phyloP scores from a whole-genome alignment of 176 grass and related monocot genomes.

The Eleusine coracana region DNA sequence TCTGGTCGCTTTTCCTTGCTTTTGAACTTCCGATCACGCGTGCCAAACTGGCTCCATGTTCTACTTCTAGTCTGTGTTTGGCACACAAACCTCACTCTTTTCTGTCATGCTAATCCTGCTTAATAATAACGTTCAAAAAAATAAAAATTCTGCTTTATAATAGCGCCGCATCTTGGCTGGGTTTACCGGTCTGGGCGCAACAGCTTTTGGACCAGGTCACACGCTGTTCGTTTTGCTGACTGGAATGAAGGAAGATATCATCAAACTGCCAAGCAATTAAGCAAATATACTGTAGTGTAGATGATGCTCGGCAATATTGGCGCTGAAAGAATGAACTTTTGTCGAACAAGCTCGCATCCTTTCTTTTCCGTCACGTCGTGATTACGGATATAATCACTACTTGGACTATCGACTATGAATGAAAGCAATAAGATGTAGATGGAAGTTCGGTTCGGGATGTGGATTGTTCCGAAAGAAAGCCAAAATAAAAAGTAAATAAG shows the following conservation, averaged over 20 bases:
- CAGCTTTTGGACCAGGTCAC: background rate
- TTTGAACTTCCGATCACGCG: background rate
- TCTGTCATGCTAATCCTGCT: background rate
- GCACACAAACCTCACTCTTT: background rate
- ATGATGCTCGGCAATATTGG: background rate
- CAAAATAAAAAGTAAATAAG: background rate
- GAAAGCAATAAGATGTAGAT: background rate
- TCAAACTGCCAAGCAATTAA: background rate
- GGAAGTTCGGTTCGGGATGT: background rate
- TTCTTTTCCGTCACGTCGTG: background rate
- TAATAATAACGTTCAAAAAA: too few relatives aligned
- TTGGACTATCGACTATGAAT: too few relatives aligned
- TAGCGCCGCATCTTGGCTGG: too few relatives aligned
- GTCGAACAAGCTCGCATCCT: background rate
- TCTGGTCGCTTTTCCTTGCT: background rate
- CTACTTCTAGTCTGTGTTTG: background rate
- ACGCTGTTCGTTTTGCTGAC: background rate
- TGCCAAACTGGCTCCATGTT: background rate
- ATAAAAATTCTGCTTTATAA: too few relatives aligned
- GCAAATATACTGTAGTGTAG: too few relatives aligned
- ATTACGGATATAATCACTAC: background rate
- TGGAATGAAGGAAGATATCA: background rate
- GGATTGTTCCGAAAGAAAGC: background rate
- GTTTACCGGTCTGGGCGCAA: background rate
- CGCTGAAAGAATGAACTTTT: background rate